These are phyloP conservation scores for Chrysopogon serrulatus DNA, from an alignment of 176 grass and related monocot species.

Conservation along the genomic window DNA sequence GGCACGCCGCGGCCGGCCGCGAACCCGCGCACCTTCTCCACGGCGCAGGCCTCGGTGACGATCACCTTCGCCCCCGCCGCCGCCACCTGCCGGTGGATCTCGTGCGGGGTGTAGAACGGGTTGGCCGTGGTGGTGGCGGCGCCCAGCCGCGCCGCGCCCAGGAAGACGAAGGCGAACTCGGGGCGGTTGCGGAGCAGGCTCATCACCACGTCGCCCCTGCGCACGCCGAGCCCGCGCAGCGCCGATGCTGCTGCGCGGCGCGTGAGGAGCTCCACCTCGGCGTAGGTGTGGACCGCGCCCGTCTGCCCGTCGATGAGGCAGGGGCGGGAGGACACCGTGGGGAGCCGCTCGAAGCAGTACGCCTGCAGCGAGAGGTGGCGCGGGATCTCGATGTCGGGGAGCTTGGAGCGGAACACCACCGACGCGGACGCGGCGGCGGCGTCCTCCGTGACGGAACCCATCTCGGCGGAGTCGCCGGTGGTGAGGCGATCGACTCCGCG, in stretches of 20 bases:
- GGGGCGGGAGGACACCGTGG: constrained; percentile 3
- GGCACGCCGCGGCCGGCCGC: constrained; percentile 41
- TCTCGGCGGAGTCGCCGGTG: constrained; percentile 1
- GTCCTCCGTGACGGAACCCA: constrained; percentile 55
- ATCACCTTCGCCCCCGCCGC: constrained; percentile 47
- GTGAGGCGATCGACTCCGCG: not conserved
- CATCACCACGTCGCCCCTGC: constrained; percentile 70
- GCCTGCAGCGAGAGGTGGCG: constrained; percentile 60
- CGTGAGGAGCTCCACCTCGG: constrained; percentile 43
- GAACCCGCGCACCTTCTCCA: constrained; percentile 63
- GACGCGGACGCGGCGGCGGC: not conserved
- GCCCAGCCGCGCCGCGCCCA: constrained; percentile 57
- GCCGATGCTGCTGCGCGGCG: constrained; percentile 41
- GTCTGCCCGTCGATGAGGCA: constrained; percentile 81
- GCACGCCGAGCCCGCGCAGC: constrained; percentile 45
- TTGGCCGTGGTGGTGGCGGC: constrained; percentile 81
- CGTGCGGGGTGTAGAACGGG: constrained; percentile 74
- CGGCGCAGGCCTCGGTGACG: constrained; percentile 74
- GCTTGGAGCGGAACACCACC: constrained; percentile 72
- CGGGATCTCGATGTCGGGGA: constrained; percentile 86
- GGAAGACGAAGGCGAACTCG: constrained; percentile 85
- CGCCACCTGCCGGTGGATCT: constrained; percentile 78
- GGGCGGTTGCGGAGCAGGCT: constrained; percentile 70
- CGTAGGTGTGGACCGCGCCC: constrained; percentile 56
- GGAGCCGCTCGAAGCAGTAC: constrained; percentile 78